These are phyloP conservation scores for Populus euphratica DNA, from an alignment of 345 rosid genomes.

Conservation along the genomic window DNA sequence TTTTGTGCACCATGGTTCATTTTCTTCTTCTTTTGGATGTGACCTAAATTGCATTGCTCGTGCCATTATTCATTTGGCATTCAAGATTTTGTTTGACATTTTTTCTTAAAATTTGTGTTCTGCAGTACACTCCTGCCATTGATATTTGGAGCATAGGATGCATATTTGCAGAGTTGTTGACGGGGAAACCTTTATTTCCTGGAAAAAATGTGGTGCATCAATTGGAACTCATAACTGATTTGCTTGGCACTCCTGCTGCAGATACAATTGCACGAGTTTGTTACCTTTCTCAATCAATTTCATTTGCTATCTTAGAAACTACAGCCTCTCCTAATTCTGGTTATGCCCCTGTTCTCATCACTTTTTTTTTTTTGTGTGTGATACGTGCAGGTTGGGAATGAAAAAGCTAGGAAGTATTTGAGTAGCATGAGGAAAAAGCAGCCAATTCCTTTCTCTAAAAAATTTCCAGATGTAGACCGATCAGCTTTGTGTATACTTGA, in stretches of 20 bases:
- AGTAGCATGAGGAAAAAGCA: slow-evolving; percentile 69
- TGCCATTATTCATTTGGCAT: background rate
- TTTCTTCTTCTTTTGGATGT: background rate
- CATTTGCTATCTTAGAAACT: slow-evolving; percentile 12
- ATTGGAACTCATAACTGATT: slow-evolving; percentile 88
- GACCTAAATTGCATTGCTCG: background rate
- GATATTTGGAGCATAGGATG: slow-evolving; percentile 99
- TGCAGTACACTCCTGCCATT: slow-evolving; percentile 97
- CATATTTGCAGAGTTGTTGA: slow-evolving; percentile 91
- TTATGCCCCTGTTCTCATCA: slow-evolving; percentile 1
- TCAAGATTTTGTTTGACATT: slow-evolving; percentile 7
- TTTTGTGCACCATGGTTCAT: background rate
- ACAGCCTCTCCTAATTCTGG: background rate
- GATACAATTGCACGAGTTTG: slow-evolving; percentile 80
- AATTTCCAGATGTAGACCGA: slow-evolving; percentile 30
- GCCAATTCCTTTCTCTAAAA: slow-evolving; percentile 23
- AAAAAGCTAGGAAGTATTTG: slow-evolving; percentile 88
- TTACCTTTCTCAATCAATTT: slow-evolving; percentile 14
- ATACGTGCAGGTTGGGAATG: slow-evolving; percentile 76
- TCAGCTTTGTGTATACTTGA: slow-evolving; percentile 71
- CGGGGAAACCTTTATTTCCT: slow-evolving; percentile 88
- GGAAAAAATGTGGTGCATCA: slow-evolving; percentile 94
- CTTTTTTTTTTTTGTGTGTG: slow-evolving; percentile 22
- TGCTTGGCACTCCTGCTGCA: slow-evolving; percentile 88
- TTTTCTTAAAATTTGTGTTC: slow-evolving; percentile 12